Evolutionary conservation across 768 basidiomycete species (phyloP), one percentile per base, ranked within the genome.

Genomic region (Galerina marginata): DNA sequence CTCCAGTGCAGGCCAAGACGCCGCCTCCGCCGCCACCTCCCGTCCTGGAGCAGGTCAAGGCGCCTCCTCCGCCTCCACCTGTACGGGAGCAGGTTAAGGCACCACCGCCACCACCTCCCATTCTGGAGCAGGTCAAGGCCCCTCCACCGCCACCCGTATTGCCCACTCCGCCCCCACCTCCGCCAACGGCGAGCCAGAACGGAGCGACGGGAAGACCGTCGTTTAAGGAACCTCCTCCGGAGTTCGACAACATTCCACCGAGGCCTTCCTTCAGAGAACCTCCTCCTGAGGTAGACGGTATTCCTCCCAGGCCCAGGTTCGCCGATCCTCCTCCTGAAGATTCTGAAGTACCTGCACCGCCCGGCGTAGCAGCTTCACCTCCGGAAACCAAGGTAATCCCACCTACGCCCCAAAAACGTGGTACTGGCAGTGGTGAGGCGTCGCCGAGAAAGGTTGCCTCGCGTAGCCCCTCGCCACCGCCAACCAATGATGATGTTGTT

Each of bases 261-360:
- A 70, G 76, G 20, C 88, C 87, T 5, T 58, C 71, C 2, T 91
- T 89, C 73, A 89, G 79, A 67, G 86, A 87, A 55, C 89, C 88
- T 7, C 83, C 85, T 25, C 85, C 85, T 3, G 89, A 89, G 73
- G 63, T 73, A 25, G 84, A 86, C 53, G 80, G 84, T 42, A 69
- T 80, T 23, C 73, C 74, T 23, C 73, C 74, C n/a, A 69, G 71
- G 39, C 77, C 75, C 25, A 65, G 69, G 0, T 90, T 89, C 72
- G 86, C 77, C 66, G 86, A 87, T 55, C 89, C 86, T 4, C 83
- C 83, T 47, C 81, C 83, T 0, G 87, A 87, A 65, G 80, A 79
- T 62, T 74, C 79, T n/a, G 81, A 83, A 11, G 77, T 78, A 47
- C 68, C 78, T 6, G 77, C 82, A 9, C 47, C 63, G n/a, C 52